Percentiles rank a stretch among this genome's conserved stretches.
phyloP scores from a whole-genome alignment of 192 early-diverging fungal genomes.

The Coemansia reversa region DNA sequence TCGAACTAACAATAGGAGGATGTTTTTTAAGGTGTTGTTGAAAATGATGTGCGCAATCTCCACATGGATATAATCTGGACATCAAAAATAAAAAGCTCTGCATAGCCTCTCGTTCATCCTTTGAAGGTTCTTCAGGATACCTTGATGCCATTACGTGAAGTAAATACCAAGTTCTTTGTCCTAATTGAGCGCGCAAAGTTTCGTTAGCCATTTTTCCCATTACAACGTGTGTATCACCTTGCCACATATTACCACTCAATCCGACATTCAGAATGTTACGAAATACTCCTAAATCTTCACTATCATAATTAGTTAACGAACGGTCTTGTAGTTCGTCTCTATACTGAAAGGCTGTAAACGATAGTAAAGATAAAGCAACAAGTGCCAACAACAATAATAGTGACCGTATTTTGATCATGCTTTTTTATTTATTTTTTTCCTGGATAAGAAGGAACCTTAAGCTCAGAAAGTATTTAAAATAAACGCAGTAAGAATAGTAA shows the following conservation, averaged over 20 bases:
- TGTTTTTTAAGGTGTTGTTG: slow-evolving; percentile 69
- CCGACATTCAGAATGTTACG: slow-evolving; percentile 33
- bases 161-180: slow-evolving; percentile 86
- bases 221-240: slow-evolving; percentile 57
- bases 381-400: slow-evolving; percentile 22
- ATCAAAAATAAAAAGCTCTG: slow-evolving; percentile 80
- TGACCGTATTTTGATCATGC: slow-evolving; percentile 35
- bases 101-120: slow-evolving; percentile 72
- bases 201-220: slow-evolving; percentile 74
- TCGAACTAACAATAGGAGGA: slow-evolving; percentile 76
- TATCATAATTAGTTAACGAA: slow-evolving; percentile 29
- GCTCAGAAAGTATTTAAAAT: slow-evolving; percentile 12
- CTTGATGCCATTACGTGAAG: slow-evolving; percentile 90
- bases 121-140: slow-evolving; percentile 78
- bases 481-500: background rate
- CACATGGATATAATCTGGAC: slow-evolving; percentile 90
- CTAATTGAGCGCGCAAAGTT: slow-evolving; percentile 77
- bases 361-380: slow-evolving; percentile 21
- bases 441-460: slow-evolving; percentile 5
- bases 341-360: slow-evolving; percentile 33
- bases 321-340: slow-evolving; percentile 45
- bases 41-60: slow-evolving; percentile 93
- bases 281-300: slow-evolving; percentile 29
- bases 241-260: slow-evolving; percentile 24
- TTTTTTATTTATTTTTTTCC: background rate